Evolutionary conservation across 352 stramenopile genomes (phyloP), one percentile per base, ranked within the genome.

Genomic region (Elongisporangium anandrum): DNA sequence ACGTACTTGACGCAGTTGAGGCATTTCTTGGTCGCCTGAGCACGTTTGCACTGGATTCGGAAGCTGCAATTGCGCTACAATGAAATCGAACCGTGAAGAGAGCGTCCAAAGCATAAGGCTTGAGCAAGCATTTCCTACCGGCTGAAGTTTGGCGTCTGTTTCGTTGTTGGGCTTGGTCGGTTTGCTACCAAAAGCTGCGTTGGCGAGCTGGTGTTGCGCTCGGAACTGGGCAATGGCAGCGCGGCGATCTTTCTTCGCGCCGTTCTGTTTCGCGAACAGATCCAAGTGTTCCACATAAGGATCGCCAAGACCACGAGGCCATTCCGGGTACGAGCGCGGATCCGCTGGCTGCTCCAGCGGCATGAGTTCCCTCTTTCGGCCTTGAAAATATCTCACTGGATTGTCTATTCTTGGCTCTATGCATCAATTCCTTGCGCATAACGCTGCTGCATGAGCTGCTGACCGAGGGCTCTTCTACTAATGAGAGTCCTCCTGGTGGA

Each of bases 401-500:
- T 7, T 45, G 34, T 45, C 34, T 45, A 45, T 45, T 45, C 9
- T 45, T 45, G 34, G 34, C 34, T 17, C 13, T 17, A 2, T 13
- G 29, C 29, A 13, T 39, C 29, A 39, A 13, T 39, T 39, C 17
- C 34, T 45, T 45, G 1, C 13, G 34, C 34, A 45, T 45, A 8
- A 52, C 4, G 48, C 48, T 16, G 1, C 17, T 13, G 34, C 6
- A 20, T 59, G 54, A 24, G 13, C 22, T 19, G 17, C 52, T 24
- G 26, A 51, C 7, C 20, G 22, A 1, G n/a, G 19, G n/a, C 16
- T 4, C n/a, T n/a, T n/a, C 38, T 10, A 22, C 13, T 34, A 9
- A 94, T 94, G 85, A 73, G 73, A 15, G 69, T 94, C 29, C 60
- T 94, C 55, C 64, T 94, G 6, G 71, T 94, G 19, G 88, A 94